These are phyloP conservation scores for Aspergillus glaucus DNA, from an alignment of 2,329 filamentous ascomycete species.

Conservation along the genomic window DNA sequence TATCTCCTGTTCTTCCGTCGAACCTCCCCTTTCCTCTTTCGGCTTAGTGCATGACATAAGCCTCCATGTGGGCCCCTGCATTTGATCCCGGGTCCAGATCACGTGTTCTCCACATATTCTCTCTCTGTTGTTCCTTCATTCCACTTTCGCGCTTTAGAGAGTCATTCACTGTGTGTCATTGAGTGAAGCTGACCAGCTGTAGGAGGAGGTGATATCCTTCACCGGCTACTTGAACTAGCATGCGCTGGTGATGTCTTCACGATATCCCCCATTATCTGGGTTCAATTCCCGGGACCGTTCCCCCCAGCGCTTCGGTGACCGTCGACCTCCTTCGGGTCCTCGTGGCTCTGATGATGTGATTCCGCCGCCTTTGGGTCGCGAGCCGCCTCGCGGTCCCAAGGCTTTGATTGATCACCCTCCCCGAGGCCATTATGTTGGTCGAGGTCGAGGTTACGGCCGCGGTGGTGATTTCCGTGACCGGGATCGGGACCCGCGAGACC, in stretches of 20 bases:
- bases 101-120: background rate
- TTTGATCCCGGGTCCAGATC: background rate
- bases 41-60: background rate
- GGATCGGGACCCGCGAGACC: slow-evolving; percentile 57
- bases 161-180: background rate
- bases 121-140: background rate
- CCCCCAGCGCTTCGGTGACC: slow-evolving; percentile 64
- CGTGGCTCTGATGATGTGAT: slow-evolving; percentile 53
- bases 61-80: background rate
- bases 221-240: slow-evolving; percentile 41
- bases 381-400: slow-evolving; percentile 76
- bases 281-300: slow-evolving; percentile 62
- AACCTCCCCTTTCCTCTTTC: background rate
- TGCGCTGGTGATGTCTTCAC: slow-evolving; percentile 48
- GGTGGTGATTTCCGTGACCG: slow-evolving; percentile 40
- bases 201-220: slow-evolving; percentile 8
- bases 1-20: background rate
- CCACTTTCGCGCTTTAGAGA: background rate
- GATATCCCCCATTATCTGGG: slow-evolving; percentile 59
- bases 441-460: slow-evolving; percentile 39
- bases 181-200: background rate
- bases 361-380: slow-evolving; percentile 54
- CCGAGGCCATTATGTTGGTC: slow-evolving; percentile 39
- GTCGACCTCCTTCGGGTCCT: slow-evolving; percentile 52
- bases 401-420: slow-evolving; percentile 65